A percentile compares a stretch with the other conserved stretches of the same genome.
Evolutionary conservation across 2,329 filamentous ascomycete species (phyloP).

Genomic region (Anthostomella pinea): DNA sequence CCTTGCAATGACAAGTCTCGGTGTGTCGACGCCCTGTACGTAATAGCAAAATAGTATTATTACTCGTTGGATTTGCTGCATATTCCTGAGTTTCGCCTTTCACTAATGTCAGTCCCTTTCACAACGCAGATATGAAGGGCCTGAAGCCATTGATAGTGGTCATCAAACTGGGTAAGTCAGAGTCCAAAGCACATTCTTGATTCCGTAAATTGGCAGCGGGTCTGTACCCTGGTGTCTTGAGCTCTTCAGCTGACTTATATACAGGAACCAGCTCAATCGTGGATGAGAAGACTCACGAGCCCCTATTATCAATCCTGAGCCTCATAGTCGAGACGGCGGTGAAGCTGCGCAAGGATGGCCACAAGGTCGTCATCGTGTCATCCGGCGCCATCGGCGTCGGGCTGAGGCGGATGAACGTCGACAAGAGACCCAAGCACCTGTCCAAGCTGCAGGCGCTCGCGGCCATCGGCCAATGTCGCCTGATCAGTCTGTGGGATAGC

Average conservation of each 20-base stretch:
- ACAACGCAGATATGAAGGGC: conserved; percentile 59
- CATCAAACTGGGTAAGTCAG: conserved; percentile 75
- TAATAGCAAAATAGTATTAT: conserved; percentile 9
- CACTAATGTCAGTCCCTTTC: conserved; percentile 17
- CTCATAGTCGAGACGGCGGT: conserved; percentile 93
- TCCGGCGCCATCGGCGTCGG: conserved; percentile 96
- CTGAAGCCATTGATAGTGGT: conserved; percentile 70
- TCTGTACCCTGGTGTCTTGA: too few relatives aligned
- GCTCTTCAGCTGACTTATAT: conserved; percentile 3
- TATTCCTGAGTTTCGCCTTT: conserved; percentile 3
- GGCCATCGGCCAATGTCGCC: conserved; percentile 90
- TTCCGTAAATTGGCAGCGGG: too few relatives aligned
- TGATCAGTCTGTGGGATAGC: conserved; percentile 95
- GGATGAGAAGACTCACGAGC: conserved; percentile 91
- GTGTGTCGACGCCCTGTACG: conserved; percentile 28
- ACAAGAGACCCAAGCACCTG: conserved; percentile 84
- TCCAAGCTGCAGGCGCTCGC: conserved; percentile 89
- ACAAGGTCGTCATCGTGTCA: conserved; percentile 92
- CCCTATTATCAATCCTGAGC: conserved; percentile 83
- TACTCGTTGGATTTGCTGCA: conserved; percentile 1
- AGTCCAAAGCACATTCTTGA: too few relatives aligned
- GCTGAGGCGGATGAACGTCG: conserved; percentile 82
- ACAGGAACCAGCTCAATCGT: conserved; percentile 98
- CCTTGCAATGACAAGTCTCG: conserved; percentile 25
- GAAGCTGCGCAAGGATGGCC: conserved; percentile 82